Conservation (phyloP, 768 basidiomycete species). For the Suillus sp. region DNA sequence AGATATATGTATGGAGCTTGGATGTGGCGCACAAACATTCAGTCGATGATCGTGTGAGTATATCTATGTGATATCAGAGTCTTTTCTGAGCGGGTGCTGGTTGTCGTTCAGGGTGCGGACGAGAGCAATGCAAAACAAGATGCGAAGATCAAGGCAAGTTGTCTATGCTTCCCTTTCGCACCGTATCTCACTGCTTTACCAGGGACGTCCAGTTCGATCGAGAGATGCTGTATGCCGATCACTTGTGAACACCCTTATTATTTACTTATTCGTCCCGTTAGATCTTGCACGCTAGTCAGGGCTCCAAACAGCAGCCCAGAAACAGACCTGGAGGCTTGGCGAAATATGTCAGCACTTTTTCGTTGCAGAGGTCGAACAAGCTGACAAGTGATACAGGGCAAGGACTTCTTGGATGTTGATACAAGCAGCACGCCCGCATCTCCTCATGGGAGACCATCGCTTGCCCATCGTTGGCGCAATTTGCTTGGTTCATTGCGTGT, state of each 20-base stretch:
- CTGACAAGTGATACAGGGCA: too few relatives aligned
- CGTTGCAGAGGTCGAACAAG: too few relatives aligned
- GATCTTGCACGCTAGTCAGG: neutral
- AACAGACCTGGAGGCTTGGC: too few relatives aligned
- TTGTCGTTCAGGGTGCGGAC: neutral
- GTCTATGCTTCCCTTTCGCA: neutral
- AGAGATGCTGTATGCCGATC: neutral
- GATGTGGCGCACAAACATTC: conserved; percentile 30
- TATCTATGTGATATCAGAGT: neutral
- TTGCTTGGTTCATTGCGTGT: too few relatives aligned
- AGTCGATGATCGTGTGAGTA: neutral
- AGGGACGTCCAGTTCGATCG: neutral
- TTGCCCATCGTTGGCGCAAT: too few relatives aligned
- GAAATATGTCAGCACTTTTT: too few relatives aligned
- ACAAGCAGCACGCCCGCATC: too few relatives aligned
- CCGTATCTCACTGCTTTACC: neutral
- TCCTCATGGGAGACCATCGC: neutral
- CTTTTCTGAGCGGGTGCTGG: neutral
- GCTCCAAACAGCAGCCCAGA: too few relatives aligned
- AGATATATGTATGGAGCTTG: conserved; percentile 79
- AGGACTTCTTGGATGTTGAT: too few relatives aligned
- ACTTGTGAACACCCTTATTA: neutral
- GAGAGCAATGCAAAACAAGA: neutral
- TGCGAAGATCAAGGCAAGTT: neutral
- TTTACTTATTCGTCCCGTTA: neutral